Conservation (phyloP, 2,329 filamentous ascomycete species). For the Ophioceras dolichostomum region DNA sequence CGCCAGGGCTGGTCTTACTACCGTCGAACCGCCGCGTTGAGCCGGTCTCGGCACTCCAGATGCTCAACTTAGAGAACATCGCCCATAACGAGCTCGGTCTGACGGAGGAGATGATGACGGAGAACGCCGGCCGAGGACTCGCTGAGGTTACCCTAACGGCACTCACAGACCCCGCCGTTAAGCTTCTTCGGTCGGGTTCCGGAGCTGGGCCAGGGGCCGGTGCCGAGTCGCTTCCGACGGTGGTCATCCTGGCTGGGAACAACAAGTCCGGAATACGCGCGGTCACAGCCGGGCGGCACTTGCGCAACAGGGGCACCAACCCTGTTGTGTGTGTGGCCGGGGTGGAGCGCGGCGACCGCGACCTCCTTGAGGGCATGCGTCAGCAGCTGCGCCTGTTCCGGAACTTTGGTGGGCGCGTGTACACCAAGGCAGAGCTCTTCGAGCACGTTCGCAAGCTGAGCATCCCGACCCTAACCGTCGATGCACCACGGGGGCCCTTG, state of each 20-base stretch:
- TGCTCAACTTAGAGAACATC: constrained; percentile 86
- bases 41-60: constrained; percentile 62
- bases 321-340: constrained; percentile 77
- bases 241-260: constrained; percentile 85
- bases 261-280: constrained; percentile 80
- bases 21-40: constrained; percentile 46
- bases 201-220: constrained; percentile 11
- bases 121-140: constrained; percentile 81
- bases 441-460: constrained; percentile 41
- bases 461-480: constrained; percentile 21
- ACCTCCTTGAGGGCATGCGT: constrained; percentile 67
- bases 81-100: constrained; percentile 79
- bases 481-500: constrained; percentile 19
- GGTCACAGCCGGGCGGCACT: constrained; percentile 73
- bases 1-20: constrained; percentile 37
- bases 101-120: constrained; percentile 80
- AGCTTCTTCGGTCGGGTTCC: constrained; percentile 36
- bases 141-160: constrained; percentile 69
- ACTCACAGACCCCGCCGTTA: constrained; percentile 49
- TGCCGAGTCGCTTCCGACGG: constrained; percentile 17
- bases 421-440: constrained; percentile 47
- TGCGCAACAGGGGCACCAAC: constrained; percentile 71
- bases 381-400: constrained; percentile 77
- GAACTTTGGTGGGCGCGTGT: constrained; percentile 66
- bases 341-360: constrained; percentile 66